These are phyloP conservation scores for Orobanche coerulescens DNA, from an alignment of 257 asterid genomes.

Conservation along the genomic window DNA sequence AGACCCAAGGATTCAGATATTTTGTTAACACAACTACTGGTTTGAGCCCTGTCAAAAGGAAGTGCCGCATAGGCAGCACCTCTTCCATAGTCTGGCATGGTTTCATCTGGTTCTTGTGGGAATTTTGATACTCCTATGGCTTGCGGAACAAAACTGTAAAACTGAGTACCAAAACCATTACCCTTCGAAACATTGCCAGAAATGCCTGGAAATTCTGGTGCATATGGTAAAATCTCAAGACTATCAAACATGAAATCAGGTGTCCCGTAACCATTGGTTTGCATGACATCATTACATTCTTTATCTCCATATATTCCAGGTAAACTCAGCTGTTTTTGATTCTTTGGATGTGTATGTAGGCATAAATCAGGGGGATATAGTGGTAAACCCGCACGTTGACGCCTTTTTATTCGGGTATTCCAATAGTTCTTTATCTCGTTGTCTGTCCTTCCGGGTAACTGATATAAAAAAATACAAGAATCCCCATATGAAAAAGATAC, in stretches of 20 bases:
- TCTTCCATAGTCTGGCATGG: slow-evolving; percentile 30
- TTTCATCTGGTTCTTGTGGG: slow-evolving; percentile 34
- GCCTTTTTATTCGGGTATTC: slow-evolving; percentile 63
- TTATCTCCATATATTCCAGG: slow-evolving; percentile 35
- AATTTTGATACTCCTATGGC: slow-evolving; percentile 26
- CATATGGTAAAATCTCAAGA: slow-evolving; percentile 30
- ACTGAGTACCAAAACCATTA: slow-evolving; percentile 34
- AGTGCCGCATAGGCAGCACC: slow-evolving; percentile 24
- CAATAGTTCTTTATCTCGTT: slow-evolving; percentile 67
- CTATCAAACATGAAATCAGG: slow-evolving; percentile 39
- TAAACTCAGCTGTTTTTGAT: slow-evolving; percentile 29
- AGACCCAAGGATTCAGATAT: slow-evolving; percentile 31
- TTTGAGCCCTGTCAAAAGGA: slow-evolving; percentile 28
- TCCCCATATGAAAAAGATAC: neutral
- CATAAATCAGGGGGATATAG: slow-evolving; percentile 52
- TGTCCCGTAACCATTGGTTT: slow-evolving; percentile 30
- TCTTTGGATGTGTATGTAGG: slow-evolving; percentile 31
- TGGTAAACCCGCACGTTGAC: slow-evolving; percentile 62
- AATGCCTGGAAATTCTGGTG: slow-evolving; percentile 28
- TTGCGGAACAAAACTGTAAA: slow-evolving; percentile 33
- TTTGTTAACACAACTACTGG: slow-evolving; percentile 26
- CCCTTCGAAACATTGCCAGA: slow-evolving; percentile 29
- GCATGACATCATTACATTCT: slow-evolving; percentile 34
- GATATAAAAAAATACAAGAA: slow-evolving; percentile 18
- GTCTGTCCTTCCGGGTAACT: slow-evolving; percentile 69